A percentile compares a stretch with the other conserved stretches of the same genome.
These are phyloP conservation scores for Wallacemonas collosoma DNA, from an alignment of 208 protist genomes.

Conservation along the genomic window DNA sequence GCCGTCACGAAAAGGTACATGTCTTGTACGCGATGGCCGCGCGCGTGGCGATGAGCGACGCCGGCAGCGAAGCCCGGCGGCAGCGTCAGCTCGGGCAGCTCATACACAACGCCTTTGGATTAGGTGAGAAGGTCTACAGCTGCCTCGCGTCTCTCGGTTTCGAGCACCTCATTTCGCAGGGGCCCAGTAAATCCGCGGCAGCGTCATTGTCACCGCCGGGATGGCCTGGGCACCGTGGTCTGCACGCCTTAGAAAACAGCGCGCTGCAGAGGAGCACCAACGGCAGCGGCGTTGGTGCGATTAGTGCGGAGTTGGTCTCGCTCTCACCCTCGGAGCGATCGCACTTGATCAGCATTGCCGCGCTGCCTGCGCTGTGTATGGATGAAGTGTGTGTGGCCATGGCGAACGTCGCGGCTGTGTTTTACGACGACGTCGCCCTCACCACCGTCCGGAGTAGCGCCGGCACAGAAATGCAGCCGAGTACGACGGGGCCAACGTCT, in stretches of 20 bases:
- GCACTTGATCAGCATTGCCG: constrained; percentile 57
- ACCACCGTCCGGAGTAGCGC: neutral
- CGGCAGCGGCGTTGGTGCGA: too few species aligned
- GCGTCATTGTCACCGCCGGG: neutral
- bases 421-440: neutral
- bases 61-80: neutral
- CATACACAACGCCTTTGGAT: constrained; percentile 37
- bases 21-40: neutral
- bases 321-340: constrained; percentile 62
- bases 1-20: neutral
- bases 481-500: too few species aligned
- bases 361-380: constrained; percentile 66
- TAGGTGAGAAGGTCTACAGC: constrained; percentile 66
- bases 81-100: constrained; percentile 2
- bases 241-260: neutral
- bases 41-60: constrained; percentile 5
- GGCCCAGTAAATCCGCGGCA: constrained; percentile 10
- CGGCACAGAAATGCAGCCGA: too few species aligned
- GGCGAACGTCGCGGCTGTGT: constrained; percentile 46
- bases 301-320: constrained; percentile 18
- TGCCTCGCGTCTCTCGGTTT: constrained; percentile 62
- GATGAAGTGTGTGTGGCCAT: constrained; percentile 82
- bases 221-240: neutral
- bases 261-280: neutral
- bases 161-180: constrained; percentile 28